Percentiles rank a stretch among this genome's conserved stretches.
Conservation (phyloP, 2,329 filamentous ascomycete species). For the Trichoderma cornu-damae region DNA sequence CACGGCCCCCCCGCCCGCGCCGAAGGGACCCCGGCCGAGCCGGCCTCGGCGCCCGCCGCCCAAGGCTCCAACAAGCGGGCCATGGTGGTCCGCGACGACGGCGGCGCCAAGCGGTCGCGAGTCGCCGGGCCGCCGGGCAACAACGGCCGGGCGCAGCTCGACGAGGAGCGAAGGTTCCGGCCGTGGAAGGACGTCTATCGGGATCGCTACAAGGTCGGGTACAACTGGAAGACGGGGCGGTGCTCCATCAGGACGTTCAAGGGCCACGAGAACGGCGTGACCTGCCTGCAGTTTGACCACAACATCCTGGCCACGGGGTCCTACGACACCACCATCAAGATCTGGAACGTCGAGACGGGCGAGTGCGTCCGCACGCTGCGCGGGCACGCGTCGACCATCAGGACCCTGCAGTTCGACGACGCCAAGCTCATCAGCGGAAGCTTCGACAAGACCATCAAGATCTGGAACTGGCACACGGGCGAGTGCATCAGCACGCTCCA, state of each 20-base stretch:
- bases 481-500: conserved; percentile 76
- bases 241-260: conserved; percentile 79
- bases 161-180: conserved; percentile 48
- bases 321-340: conserved; percentile 91
- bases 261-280: conserved; percentile 73
- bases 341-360: conserved; percentile 90
- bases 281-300: conserved; percentile 63
- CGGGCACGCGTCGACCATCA: conserved; percentile 78
- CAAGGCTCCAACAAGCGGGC: conserved; percentile 33
- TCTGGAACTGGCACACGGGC: conserved; percentile 97
- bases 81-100: conserved; percentile 28
- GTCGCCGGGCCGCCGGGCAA: conserved; percentile 22
- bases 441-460: conserved; percentile 78
- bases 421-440: conserved; percentile 86
- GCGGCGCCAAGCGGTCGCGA: conserved; percentile 34
- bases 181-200: conserved; percentile 97
- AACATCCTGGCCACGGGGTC: conserved; percentile 89
- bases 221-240: conserved; percentile 94
- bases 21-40: conserved; percentile 24
- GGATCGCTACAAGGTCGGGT: conserved; percentile 90
- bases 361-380: conserved; percentile 77
- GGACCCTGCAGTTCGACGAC: conserved; percentile 89
- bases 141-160: conserved; percentile 34
- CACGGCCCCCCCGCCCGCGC: conserved; percentile 30
- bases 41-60: conserved; percentile 20